Evolutionary conservation across 2,329 filamentous ascomycete genomes (phyloP).

Genomic region (Emmonsiellopsis sp.): DNA sequence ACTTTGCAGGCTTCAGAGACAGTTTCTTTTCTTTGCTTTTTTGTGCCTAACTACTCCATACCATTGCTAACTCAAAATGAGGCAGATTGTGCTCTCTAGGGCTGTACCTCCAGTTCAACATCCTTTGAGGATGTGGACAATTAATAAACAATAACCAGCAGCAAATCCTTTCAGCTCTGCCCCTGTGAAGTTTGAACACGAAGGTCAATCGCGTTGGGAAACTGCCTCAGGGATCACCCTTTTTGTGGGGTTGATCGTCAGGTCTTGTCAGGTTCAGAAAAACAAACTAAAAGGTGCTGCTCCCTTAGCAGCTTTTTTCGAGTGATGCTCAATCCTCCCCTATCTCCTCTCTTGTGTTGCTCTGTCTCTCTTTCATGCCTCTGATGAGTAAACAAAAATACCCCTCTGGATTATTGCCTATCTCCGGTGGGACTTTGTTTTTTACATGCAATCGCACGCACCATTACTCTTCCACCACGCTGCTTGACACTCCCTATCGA

Average conservation of each 20-base stretch:
- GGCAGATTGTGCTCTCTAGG: too few relatives aligned
- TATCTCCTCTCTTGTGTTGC: neutral
- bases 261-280: slow-evolving; percentile 1
- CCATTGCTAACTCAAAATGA: too few relatives aligned
- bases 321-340: neutral
- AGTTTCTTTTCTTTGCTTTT: too few relatives aligned
- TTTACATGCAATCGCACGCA: too few relatives aligned
- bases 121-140: neutral
- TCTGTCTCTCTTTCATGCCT: neutral
- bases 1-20: too few relatives aligned
- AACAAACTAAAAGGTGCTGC: neutral
- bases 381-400: neutral
- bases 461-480: too few relatives aligned
- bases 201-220: neutral
- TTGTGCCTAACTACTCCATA: too few relatives aligned
- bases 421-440: too few relatives aligned
- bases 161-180: neutral
- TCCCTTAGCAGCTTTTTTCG: neutral
- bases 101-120: neutral
- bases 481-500: neutral
- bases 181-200: neutral
- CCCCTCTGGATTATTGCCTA: neutral
- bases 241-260: slow-evolving; percentile 10
- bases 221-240: slow-evolving; percentile 2
- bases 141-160: neutral